phyloP scores from a whole-genome alignment of 73 alveolate genomes.

The Halteria grandinella region DNA sequence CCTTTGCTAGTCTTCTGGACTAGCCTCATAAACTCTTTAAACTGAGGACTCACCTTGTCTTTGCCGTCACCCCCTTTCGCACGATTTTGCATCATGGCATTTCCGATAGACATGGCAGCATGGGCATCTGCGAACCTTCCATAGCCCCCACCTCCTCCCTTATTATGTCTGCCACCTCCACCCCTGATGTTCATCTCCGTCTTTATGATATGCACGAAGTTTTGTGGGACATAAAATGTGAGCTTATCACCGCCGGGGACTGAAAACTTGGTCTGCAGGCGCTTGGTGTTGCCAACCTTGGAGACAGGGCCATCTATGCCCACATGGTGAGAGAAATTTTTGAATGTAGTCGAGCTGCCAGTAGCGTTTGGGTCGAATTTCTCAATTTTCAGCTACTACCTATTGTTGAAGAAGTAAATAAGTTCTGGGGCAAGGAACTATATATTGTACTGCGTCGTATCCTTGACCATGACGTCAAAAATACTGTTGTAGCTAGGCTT shows the following conservation, averaged over 20 bases:
- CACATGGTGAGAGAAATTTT: no score
- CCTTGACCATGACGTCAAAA: no score
- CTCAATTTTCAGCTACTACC: no score
- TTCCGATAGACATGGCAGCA: background rate
- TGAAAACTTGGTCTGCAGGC: slow-evolving; percentile 47
- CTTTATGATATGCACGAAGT: slow-evolving; percentile 14
- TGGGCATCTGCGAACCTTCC: slow-evolving; percentile 7
- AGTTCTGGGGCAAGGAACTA: slow-evolving; percentile 56
- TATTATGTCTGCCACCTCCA: background rate
- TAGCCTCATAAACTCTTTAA: slow-evolving; percentile 34
- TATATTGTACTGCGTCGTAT: slow-evolving; percentile 2
- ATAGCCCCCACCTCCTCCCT: background rate
- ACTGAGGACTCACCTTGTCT: slow-evolving; percentile 2
- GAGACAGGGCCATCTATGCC: no score
- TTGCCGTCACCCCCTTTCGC: background rate
- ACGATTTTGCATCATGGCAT: background rate
- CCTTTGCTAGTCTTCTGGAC: no score
- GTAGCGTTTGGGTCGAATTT: no score
- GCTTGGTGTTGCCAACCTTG: no score
- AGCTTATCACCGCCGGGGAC: slow-evolving; percentile 53
- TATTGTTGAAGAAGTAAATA: slow-evolving; percentile 35
- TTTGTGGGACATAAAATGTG: slow-evolving; percentile 26
- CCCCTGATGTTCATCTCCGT: slow-evolving; percentile 22
- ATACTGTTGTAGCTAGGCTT: no score
- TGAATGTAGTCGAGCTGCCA: no score